Conservation (phyloP, 208 protist genomes). For the Acanthamoeba castellanii region DNA sequence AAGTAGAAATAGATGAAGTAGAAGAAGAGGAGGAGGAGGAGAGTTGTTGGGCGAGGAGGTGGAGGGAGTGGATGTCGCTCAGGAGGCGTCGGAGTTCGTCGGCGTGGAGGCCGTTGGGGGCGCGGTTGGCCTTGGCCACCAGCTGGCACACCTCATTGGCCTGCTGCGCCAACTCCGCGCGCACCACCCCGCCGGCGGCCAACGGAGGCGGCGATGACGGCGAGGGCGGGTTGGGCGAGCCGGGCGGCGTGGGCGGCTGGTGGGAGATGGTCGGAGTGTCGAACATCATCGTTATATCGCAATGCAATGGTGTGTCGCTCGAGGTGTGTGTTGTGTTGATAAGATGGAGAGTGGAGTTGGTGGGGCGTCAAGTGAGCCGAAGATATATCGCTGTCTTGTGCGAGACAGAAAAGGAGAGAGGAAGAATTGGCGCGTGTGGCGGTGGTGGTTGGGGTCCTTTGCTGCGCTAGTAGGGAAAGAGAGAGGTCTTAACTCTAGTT, state of each 20-base stretch:
- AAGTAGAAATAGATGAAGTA: background rate
- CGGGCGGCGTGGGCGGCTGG: background rate
- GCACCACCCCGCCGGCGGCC: background rate
- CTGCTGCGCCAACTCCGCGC: constrained; percentile 6
- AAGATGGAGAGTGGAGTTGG: no score
- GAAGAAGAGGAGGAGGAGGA: constrained; percentile 17
- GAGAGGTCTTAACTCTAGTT: no score
- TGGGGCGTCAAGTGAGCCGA: no score
- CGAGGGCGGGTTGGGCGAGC: background rate
- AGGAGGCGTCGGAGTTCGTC: constrained; percentile 11
- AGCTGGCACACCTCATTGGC: constrained; percentile 41
- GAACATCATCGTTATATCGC: background rate
- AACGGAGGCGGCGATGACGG: background rate
- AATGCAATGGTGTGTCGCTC: background rate
- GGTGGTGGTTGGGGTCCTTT: no score
- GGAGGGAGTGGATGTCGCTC: constrained; percentile 1
- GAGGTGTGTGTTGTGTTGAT: background rate
- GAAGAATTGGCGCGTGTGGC: no score
- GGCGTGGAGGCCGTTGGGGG: background rate
- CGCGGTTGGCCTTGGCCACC: constrained; percentile 18
- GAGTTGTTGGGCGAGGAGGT: background rate
- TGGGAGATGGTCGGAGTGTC: background rate
- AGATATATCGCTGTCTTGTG: no score
- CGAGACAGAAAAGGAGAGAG: no score
- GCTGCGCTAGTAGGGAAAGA: no score